Evolutionary conservation across 176 grass and related monocot species (phyloP).

Genomic region (Melocanna baccifera): DNA sequence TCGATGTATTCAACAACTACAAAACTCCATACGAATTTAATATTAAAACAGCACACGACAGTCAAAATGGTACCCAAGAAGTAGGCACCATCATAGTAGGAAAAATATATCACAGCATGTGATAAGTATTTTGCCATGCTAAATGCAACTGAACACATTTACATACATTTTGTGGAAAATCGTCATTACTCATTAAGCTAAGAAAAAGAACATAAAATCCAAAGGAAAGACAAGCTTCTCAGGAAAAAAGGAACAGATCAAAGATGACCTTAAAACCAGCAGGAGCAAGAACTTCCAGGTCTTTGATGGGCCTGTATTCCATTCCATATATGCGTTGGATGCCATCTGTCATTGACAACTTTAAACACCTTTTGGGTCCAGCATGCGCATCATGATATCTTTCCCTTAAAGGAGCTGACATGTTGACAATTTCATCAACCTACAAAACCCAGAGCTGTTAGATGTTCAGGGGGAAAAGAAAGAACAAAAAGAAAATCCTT

Average conservation of each 20-base stretch:
- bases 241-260: background rate
- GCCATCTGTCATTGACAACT: conserved; percentile 93
- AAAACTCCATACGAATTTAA: background rate
- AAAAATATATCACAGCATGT: background rate
- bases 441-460: conserved; percentile 37
- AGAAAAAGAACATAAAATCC: background rate
- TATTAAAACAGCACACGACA: background rate
- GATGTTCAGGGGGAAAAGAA: background rate
- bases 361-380: conserved; percentile 77
- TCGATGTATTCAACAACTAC: background rate
- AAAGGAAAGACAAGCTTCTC: conserved; percentile 13
- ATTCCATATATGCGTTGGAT: conserved; percentile 68
- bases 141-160: conserved; percentile 6
- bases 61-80: background rate
- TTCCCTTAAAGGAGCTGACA: conserved; percentile 77
- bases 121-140: background rate
- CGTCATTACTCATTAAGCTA: background rate
- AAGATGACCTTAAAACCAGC: conserved; percentile 83
- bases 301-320: conserved; percentile 87
- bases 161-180: background rate
- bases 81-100: background rate
- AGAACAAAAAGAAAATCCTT: background rate
- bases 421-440: conserved; percentile 92
- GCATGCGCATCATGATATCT: conserved; percentile 58
- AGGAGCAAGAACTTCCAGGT: conserved; percentile 76